Percentiles rank a stretch among this genome's conserved stretches.
Evolutionary conservation across 2,329 filamentous ascomycete species (phyloP).

Genomic region (Fusarium tupiense): DNA sequence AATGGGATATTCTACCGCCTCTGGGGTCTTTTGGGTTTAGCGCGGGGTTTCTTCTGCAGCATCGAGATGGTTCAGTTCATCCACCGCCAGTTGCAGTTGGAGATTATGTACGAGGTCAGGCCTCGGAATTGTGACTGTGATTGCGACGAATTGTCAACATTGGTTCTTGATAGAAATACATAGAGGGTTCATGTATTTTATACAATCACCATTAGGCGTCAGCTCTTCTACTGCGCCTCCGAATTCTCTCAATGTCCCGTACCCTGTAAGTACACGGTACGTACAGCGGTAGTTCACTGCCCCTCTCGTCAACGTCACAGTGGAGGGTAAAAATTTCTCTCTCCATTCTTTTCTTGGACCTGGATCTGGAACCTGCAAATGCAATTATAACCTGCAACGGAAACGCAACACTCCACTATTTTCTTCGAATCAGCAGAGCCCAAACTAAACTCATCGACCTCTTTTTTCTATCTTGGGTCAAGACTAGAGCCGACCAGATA

Average conservation of each 20-base stretch:
- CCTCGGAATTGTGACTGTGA: not conserved
- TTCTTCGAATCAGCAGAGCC: constrained; percentile 11
- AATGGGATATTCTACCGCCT: constrained; percentile 18
- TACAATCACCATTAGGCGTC: not conserved
- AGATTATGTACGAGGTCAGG: constrained; percentile 8
- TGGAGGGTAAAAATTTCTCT: constrained; percentile 38
- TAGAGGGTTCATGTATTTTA: not conserved
- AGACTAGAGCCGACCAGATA: constrained; percentile 18
- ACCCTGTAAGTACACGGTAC: not conserved
- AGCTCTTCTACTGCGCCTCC: constrained; percentile 15
- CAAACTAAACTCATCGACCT: constrained; percentile 18
- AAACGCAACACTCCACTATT: not conserved
- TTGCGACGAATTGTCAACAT: not conserved
- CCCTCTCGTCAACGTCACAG: constrained; percentile 43
- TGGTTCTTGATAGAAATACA: not conserved
- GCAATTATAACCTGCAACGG: not conserved
- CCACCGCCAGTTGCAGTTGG: constrained; percentile 23
- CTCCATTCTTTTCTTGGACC: not conserved
- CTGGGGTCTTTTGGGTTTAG: constrained; percentile 20
- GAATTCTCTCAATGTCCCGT: not conserved
- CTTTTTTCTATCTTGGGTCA: constrained; percentile 1
- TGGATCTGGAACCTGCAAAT: not conserved
- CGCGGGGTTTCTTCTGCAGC: constrained; percentile 17
- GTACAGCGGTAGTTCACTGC: constrained; percentile 2
- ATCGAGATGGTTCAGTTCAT: constrained; percentile 19